Percentiles rank a stretch among this genome's conserved stretches.
Evolutionary conservation across 495 filamentous ascomycete species (phyloP).

Genomic region (Choiromyces venosus): DNA sequence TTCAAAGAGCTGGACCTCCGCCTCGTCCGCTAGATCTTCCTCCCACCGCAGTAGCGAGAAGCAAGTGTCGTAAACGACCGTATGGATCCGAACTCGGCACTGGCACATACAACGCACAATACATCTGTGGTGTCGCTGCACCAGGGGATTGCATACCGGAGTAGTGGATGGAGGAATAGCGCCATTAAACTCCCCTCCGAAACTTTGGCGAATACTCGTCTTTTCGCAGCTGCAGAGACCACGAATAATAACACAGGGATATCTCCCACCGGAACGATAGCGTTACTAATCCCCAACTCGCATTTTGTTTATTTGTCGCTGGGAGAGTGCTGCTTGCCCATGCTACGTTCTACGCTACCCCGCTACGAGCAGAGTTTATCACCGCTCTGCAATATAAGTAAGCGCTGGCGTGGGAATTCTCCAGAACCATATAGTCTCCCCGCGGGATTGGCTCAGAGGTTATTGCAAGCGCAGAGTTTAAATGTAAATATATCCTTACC

Average conservation of each 20-base stretch:
- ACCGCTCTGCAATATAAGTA: conserved; percentile 42
- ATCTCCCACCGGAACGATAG: conserved; percentile 40
- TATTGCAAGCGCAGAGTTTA: conserved; percentile 14
- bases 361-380: conserved; percentile 40
- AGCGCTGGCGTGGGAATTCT: conserved; percentile 35
- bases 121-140: conserved; percentile 48
- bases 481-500: conserved; percentile 19
- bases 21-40: conserved; percentile 47
- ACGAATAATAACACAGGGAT: conserved; percentile 45
- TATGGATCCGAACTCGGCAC: conserved; percentile 48
- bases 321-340: conserved; percentile 44
- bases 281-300: conserved; percentile 44
- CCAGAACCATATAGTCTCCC: conserved; percentile 21
- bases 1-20: conserved; percentile 50
- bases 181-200: conserved; percentile 43
- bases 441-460: conserved; percentile 20
- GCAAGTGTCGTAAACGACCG: conserved; percentile 44
- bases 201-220: conserved; percentile 47
- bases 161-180: conserved; percentile 40
- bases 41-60: conserved; percentile 45
- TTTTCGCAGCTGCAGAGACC: conserved; percentile 45
- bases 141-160: conserved; percentile 48
- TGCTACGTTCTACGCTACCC: conserved; percentile 33
- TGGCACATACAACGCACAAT: conserved; percentile 50
- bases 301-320: conserved; percentile 46